Evolutionary conservation across 2,329 filamentous ascomycete species (phyloP).

Genomic region (Teratosphaeriaceae sp.): DNA sequence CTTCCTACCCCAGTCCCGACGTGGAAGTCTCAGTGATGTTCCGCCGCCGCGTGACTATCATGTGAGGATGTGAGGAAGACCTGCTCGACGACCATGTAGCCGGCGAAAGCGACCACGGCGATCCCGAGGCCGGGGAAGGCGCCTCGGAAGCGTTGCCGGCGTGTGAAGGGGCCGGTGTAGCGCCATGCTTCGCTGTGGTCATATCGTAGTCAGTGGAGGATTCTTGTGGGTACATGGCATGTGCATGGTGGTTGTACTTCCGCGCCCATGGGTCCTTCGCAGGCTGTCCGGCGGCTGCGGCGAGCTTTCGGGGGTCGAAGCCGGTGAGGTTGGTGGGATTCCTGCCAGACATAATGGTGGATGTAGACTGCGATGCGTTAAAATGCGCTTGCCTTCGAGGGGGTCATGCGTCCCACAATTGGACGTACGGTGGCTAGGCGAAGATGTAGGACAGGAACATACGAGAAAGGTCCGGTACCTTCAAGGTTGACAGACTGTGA

Average conservation of each 20-base stretch:
- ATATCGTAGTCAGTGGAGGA: constrained; percentile 4
- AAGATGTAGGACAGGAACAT: too few species aligned
- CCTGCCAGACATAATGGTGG: constrained; percentile 15
- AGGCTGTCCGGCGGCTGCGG: constrained; percentile 58
- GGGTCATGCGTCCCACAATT: too few species aligned
- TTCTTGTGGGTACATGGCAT: too few species aligned
- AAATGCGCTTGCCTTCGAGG: too few species aligned
- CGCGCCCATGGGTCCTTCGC: constrained; percentile 59
- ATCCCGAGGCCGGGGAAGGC: constrained; percentile 88
- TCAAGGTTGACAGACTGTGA: too few species aligned
- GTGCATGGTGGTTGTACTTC: too few species aligned
- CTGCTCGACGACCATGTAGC: constrained; percentile 85
- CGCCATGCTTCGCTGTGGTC: constrained; percentile 79
- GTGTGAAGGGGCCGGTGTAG: constrained; percentile 80
- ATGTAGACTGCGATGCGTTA: too few species aligned
- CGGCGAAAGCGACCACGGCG: constrained; percentile 82
- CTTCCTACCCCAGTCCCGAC: neutral
- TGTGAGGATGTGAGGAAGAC: constrained; percentile 67
- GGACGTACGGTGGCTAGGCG: too few species aligned
- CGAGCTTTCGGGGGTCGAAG: constrained; percentile 81
- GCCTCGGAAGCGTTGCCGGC: constrained; percentile 81
- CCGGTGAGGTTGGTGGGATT: constrained; percentile 86
- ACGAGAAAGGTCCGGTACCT: too few species aligned
- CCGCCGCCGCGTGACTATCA: constrained; percentile 19
- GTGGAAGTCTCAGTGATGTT: constrained; percentile 10